phyloP scores from a whole-genome alignment of 108 stramenopile species.

The Schizochytrium sp. region DNA sequence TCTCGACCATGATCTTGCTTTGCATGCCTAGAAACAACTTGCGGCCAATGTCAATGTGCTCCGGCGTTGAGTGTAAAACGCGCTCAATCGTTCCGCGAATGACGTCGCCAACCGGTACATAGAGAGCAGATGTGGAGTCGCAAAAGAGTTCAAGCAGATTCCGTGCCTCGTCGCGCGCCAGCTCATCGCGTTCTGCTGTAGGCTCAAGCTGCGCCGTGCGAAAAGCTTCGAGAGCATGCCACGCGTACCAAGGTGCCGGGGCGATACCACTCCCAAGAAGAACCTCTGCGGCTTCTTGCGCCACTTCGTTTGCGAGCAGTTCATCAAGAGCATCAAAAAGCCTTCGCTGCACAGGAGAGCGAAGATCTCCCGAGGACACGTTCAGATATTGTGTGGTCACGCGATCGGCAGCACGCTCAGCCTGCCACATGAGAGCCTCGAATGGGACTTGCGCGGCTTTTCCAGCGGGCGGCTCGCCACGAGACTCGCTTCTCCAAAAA shows the following conservation, averaged over 20 bases:
- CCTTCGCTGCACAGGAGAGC: neutral
- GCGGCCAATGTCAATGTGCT: neutral
- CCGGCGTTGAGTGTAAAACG: neutral
- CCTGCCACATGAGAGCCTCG: neutral
- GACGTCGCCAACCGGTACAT: neutral
- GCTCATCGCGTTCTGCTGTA: neutral
- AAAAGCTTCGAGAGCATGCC: neutral
- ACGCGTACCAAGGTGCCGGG: neutral
- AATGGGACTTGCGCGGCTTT: neutral
- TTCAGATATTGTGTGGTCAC: neutral
- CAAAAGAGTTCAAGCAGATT: neutral
- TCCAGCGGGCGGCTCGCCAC: neutral
- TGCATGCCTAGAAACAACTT: neutral
- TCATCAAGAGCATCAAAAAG: neutral
- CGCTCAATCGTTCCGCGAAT: neutral
- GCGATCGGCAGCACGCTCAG: neutral
- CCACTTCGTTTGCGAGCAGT: neutral
- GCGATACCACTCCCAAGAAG: neutral
- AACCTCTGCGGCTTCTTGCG: neutral
- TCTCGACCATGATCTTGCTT: conserved; percentile 2
- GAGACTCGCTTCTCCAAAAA: neutral
- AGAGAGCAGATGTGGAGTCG: neutral
- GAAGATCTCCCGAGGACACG: neutral
- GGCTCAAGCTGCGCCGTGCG: neutral
- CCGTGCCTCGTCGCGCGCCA: neutral